phyloP scores from a whole-genome alignment of 176 grass and related monocot genomes.

The Triticum turgidum region DNA sequence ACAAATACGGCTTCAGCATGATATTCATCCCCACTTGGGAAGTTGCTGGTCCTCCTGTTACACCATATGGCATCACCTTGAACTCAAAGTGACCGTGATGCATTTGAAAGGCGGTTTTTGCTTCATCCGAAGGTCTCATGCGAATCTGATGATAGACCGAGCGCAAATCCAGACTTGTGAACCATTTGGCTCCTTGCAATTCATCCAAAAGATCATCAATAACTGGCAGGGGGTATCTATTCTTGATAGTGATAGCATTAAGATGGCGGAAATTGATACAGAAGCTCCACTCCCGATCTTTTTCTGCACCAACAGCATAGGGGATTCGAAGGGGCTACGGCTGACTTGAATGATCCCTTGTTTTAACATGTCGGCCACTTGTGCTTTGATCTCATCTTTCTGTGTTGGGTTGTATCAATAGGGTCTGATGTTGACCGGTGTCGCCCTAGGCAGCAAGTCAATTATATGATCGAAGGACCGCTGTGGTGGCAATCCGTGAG shows the following conservation, averaged over 20 bases:
- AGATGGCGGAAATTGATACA: background rate
- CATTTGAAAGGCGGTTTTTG: background rate
- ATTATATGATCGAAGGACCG: background rate
- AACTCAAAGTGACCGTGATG: background rate
- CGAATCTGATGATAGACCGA: too few relatives aligned
- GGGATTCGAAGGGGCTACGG: background rate
- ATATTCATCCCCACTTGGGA: too few relatives aligned
- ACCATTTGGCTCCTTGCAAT: too few relatives aligned
- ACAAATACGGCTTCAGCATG: too few relatives aligned
- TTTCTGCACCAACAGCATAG: too few relatives aligned
- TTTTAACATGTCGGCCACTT: background rate
- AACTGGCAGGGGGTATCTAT: background rate
- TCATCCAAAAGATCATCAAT: too few relatives aligned
- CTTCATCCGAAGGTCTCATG: background rate
- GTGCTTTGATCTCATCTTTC: background rate
- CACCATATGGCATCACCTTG: too few relatives aligned
- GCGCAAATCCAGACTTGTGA: too few relatives aligned
- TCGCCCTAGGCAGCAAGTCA: background rate
- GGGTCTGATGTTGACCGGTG: background rate
- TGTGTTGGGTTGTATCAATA: background rate
- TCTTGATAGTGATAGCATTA: background rate
- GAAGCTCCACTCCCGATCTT: too few relatives aligned
- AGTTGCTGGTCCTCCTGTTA: too few relatives aligned
- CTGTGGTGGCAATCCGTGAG: background rate
- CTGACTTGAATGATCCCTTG: background rate